A percentile compares a stretch with the other conserved stretches of the same genome.
phyloP scores from a whole-genome alignment of 352 stramenopile genomes.

The Globisporangium cylindrosporum region DNA sequence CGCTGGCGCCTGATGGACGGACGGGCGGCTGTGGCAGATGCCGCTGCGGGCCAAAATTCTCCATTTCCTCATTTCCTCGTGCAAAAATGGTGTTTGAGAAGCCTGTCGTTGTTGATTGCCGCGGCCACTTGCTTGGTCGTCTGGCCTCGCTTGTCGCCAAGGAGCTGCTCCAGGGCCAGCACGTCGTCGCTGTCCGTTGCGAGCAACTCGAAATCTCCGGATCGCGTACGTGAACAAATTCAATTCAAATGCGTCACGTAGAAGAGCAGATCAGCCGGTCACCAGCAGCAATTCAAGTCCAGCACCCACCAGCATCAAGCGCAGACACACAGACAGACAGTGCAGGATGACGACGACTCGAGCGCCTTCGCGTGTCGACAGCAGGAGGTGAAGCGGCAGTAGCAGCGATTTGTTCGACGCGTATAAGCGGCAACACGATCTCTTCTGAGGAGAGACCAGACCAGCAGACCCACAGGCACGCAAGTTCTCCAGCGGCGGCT shows the following conservation, averaged over 20 bases:
- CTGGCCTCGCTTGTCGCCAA: slow-evolving; percentile 98
- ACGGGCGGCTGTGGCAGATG: background rate
- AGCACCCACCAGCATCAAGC: background rate
- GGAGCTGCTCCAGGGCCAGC: slow-evolving; percentile 98
- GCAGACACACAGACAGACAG: background rate
- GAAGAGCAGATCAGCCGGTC: background rate
- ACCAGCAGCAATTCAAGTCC: background rate
- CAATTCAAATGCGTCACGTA: background rate
- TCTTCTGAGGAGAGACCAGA: slow-evolving; percentile 12
- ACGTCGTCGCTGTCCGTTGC: slow-evolving; percentile 97
- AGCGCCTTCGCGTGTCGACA: background rate
- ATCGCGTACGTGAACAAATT: slow-evolving; percentile 77
- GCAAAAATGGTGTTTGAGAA: slow-evolving; percentile 93
- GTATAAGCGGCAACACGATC: slow-evolving; percentile 1
- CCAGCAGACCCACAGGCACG: background rate
- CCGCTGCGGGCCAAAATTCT: too few species aligned
- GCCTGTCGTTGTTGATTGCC: slow-evolving; percentile 97
- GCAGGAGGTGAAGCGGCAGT: slow-evolving; percentile 6
- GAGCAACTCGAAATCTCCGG: slow-evolving; percentile 99
- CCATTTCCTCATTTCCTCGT: slow-evolving; percentile 78
- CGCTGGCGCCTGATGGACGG: too few species aligned
- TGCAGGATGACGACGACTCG: background rate
- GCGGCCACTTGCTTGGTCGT: slow-evolving; percentile 98
- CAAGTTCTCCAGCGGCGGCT: slow-evolving; percentile 1
- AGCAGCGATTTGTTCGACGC: slow-evolving; percentile 3